phyloP scores from a whole-genome alignment of 768 basidiomycete genomes.

The Mycena amicta region DNA sequence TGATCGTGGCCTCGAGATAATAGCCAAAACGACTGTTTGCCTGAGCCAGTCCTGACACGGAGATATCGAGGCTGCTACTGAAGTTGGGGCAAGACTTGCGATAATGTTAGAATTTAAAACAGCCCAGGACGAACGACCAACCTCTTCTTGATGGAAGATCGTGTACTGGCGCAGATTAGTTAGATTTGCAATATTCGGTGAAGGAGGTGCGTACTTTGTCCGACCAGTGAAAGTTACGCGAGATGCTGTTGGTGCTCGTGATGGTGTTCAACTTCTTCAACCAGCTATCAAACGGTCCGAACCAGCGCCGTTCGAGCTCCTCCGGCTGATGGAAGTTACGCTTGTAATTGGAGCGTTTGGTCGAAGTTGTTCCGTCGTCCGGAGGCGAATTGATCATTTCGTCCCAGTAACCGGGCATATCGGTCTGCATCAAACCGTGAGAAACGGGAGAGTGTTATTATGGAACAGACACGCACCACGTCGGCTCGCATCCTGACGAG shows the following conservation, averaged over 20 bases:
- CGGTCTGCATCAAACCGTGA: background rate
- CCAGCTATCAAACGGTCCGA: slow-evolving; percentile 3
- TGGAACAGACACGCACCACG: background rate
- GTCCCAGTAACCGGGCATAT: slow-evolving; percentile 12
- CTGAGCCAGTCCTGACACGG: slow-evolving; percentile 18
- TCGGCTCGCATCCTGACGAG: background rate
- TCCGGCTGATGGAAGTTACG: background rate
- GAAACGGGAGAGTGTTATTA: background rate
- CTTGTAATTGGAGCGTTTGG: background rate
- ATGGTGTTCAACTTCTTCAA: background rate
- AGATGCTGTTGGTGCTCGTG: slow-evolving; percentile 3
- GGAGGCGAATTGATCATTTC: background rate
- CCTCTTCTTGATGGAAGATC: slow-evolving; percentile 25
- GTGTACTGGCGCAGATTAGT: too few species aligned
- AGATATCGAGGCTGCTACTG: slow-evolving; percentile 21
- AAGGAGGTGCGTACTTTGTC: too few species aligned
- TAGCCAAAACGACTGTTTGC: slow-evolving; percentile 24
- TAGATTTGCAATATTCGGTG: too few species aligned
- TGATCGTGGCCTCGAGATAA: slow-evolving; percentile 27
- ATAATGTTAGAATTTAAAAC: too few species aligned
- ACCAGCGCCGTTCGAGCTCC: slow-evolving; percentile 1
- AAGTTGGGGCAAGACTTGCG: slow-evolving; percentile 26
- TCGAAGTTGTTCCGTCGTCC: background rate
- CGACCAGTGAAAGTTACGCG: slow-evolving; percentile 21
- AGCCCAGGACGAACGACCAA: too few species aligned